phyloP scores from a whole-genome alignment of 225 moss, liverwort and hornwort genomes.

The Pleurozium schreberi region DNA sequence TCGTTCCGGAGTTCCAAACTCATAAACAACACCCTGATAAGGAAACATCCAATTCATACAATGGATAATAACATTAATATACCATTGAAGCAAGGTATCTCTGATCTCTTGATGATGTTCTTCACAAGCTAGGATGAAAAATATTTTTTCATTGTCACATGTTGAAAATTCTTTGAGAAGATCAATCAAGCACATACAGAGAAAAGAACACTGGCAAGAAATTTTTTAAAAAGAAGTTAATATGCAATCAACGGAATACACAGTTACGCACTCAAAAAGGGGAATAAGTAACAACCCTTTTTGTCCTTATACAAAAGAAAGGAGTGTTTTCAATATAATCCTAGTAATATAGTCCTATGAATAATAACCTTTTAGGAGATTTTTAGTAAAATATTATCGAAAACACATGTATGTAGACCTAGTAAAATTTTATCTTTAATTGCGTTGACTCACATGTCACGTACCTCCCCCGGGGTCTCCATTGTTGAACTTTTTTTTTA shows the following conservation, averaged over 20 bases:
- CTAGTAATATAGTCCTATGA: no score
- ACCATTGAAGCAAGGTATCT: background rate
- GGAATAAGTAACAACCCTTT: background rate
- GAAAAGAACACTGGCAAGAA: background rate
- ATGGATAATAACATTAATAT: no score
- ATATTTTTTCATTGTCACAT: background rate
- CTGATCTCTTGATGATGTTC: background rate
- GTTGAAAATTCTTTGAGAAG: background rate
- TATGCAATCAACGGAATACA: no score
- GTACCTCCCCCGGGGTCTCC: background rate
- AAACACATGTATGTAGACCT: no score
- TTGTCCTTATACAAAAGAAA: background rate
- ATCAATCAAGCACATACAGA: background rate
- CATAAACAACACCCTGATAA: conserved; percentile 56
- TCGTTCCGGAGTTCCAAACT: conserved; percentile 35
- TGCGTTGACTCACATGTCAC: no score
- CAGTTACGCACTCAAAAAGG: no score
- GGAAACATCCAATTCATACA: background rate
- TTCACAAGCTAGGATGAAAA: background rate
- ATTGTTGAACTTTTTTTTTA: background rate
- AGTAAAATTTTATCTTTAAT: background rate
- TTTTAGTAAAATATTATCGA: no score
- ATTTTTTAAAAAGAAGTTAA: no score
- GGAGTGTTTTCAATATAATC: no score
- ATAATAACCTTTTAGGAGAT: no score